Percentiles rank a stretch among this genome's conserved stretches.
Evolutionary conservation across 257 asterid species (phyloP).

Genomic region (Ajuga chamaepitys): DNA sequence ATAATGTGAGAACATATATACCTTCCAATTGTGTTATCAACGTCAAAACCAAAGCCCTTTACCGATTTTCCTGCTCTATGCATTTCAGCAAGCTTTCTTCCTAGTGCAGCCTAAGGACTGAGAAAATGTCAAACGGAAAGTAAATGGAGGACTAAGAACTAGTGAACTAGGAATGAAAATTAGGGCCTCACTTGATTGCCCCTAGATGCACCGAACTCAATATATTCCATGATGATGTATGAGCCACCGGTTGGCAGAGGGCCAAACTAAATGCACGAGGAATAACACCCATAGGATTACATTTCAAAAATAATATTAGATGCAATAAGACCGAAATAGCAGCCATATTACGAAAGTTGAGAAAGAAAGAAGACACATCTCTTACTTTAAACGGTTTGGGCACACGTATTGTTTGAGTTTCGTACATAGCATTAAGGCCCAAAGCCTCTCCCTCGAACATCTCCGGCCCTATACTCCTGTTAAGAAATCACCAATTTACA

Average conservation of each 20-base stretch:
- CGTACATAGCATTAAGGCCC: slow-evolving; percentile 86
- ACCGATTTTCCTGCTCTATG: slow-evolving; percentile 71
- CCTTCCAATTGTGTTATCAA: slow-evolving; percentile 95
- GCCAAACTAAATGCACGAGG: slow-evolving; percentile 52
- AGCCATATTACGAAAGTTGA: neutral
- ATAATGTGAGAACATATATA: slow-evolving; percentile 15
- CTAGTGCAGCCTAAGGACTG: slow-evolving; percentile 73
- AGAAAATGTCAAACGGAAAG: slow-evolving; percentile 24
- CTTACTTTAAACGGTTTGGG: slow-evolving; percentile 81
- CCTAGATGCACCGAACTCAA: slow-evolving; percentile 79
- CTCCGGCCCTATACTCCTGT: slow-evolving; percentile 74
- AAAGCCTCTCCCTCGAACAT: slow-evolving; percentile 97
- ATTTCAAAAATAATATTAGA: neutral
- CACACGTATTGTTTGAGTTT: slow-evolving; percentile 70
- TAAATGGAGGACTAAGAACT: neutral
- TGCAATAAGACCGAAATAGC: neutral
- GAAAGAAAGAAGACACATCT: neutral
- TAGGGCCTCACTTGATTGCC: slow-evolving; percentile 60
- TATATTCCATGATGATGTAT: slow-evolving; percentile 81
- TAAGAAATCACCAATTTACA: slow-evolving; percentile 5
- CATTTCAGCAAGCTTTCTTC: slow-evolving; percentile 98
- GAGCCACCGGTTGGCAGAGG: slow-evolving; percentile 84
- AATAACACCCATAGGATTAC: neutral
- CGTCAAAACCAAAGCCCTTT: slow-evolving; percentile 84
- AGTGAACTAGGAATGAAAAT: slow-evolving; percentile 4